Evolutionary conservation across 805 yeast species (phyloP).

Genomic region (Nakazawaea ishiwadae): DNA sequence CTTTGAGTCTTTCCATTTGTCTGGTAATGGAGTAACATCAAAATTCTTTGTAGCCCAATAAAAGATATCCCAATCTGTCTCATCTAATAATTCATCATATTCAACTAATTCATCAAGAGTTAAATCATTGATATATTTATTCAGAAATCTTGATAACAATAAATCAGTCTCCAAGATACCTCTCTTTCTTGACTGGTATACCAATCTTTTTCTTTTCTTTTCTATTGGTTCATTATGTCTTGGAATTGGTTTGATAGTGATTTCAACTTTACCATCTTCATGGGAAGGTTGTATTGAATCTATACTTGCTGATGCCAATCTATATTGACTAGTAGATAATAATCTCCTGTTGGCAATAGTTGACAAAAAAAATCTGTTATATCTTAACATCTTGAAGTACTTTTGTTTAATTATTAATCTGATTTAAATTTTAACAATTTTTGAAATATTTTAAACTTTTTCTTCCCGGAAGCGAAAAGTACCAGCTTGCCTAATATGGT

Average conservation of each 20-base stretch:
- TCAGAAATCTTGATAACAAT: constrained; percentile 79
- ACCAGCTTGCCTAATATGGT: no score
- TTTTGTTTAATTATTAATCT: neutral
- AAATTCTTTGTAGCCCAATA: constrained; percentile 94
- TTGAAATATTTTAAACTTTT: no score
- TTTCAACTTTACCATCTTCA: constrained; percentile 31
- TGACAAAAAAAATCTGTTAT: neutral
- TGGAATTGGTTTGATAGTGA: constrained; percentile 68
- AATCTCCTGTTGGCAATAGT: neutral
- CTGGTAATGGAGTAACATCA: constrained; percentile 81
- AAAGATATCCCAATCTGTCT: constrained; percentile 98
- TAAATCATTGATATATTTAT: constrained; percentile 59
- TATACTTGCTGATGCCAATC: constrained; percentile 4
- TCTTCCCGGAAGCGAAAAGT: no score
- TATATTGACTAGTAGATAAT: neutral
- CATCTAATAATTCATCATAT: constrained; percentile 81
- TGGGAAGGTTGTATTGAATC: constrained; percentile 1
- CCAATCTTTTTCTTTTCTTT: constrained; percentile 76
- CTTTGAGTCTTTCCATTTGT: constrained; percentile 69
- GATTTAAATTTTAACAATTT: no score
- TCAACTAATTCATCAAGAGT: constrained; percentile 68
- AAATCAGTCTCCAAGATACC: constrained; percentile 94
- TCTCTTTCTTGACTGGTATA: constrained; percentile 90
- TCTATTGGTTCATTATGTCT: constrained; percentile 71
- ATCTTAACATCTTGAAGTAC: neutral